These are phyloP conservation scores for Tolypocladium amazonense DNA, from an alignment of 2,329 filamentous ascomycete genomes.

Conservation along the genomic window DNA sequence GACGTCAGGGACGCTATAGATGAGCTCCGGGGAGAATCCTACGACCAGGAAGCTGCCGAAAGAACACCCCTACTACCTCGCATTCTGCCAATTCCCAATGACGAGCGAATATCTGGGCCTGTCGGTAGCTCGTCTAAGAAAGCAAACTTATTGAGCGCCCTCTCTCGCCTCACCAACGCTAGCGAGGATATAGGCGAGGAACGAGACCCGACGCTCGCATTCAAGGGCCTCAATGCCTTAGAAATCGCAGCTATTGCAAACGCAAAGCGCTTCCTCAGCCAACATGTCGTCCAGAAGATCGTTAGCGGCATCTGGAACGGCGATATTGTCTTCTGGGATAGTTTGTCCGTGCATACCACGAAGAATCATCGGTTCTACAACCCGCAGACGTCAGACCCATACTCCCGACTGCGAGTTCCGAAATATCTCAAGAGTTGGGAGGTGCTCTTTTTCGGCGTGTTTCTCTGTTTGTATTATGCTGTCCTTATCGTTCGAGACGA, in stretches of 20 bases:
- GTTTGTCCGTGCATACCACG: constrained; percentile 57
- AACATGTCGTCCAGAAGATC: constrained; percentile 71
- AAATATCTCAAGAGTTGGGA: constrained; percentile 80
- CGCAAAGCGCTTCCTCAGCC: constrained; percentile 76
- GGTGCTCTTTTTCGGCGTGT: constrained; percentile 66
- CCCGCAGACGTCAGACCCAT: constrained; percentile 54
- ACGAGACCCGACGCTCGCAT: constrained; percentile 57
- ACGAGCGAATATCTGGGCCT: constrained; percentile 10
- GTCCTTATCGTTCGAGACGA: constrained; percentile 68
- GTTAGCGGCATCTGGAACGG: constrained; percentile 79
- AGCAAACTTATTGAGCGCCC: constrained; percentile 39
- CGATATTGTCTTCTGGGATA: constrained; percentile 80
- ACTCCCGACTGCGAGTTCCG: constrained; percentile 66
- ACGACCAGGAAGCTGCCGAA: constrained; percentile 36
- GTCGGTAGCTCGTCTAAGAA: constrained; percentile 32
- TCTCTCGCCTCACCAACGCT: constrained; percentile 40
- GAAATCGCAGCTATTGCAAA: constrained; percentile 76
- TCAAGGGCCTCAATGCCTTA: constrained; percentile 72
- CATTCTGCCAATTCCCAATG: constrained; percentile 13
- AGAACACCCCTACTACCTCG: constrained; percentile 33
- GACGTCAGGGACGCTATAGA: constrained; percentile 17
- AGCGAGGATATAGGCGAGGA: constrained; percentile 29
- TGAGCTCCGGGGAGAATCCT: constrained; percentile 2
- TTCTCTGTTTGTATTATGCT: constrained; percentile 74
- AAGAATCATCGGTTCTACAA: constrained; percentile 75